Evolutionary conservation across 1,284 basidiomycete species (phyloP), one percentile per base, ranked within the genome.

Genomic region (Trichosporon coremiiforme): DNA sequence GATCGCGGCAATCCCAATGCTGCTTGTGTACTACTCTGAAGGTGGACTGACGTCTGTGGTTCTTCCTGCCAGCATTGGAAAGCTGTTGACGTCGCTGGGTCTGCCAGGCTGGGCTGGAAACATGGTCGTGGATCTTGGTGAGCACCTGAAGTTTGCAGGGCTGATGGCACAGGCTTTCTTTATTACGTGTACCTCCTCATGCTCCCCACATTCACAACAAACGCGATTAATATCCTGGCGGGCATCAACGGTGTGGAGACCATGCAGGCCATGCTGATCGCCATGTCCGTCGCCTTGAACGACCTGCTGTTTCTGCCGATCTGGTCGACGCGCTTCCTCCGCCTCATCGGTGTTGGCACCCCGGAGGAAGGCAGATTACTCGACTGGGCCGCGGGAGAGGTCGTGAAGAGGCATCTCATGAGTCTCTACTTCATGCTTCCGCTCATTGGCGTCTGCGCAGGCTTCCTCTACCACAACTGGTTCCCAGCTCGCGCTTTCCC

Each of bases 161-260:
- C 64, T 67, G 17, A 66, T 45, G 22, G 9, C 22, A 55, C n/a
- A 71, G 55, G 35, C 25, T 55, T 60, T 73, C 84, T 98, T 15
- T 99, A 99, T 84, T 99, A 99, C 82, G 74, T 96, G 64, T 99
- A 98, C 85, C 98, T 99, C 90, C 89, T 93, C 6, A 85, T 98
- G 41, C 86, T 99, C 9, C 98, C 95, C 15, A 99, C 94, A 0
- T 99, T 99, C 82, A 90, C 94, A 70, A 98, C 95, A 13, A 99
- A 99, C 84, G 92, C 92, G 82, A 98, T 99, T 87, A 99, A 99
- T 83, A 99, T 99, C 76, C 89, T 99, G 9, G 97, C 96, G 3
- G 97, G 97, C 5, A 93, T 98, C 77, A 99, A 99, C 80, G 97
- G 96, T 12, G 91, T 97, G 1, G 97, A 99, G 85, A 92, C 91